A percentile compares a stretch with the other conserved stretches of the same genome.
These are phyloP conservation scores for Solanum pinnatisectum DNA, from an alignment of 257 asterid species.

Conservation along the genomic window DNA sequence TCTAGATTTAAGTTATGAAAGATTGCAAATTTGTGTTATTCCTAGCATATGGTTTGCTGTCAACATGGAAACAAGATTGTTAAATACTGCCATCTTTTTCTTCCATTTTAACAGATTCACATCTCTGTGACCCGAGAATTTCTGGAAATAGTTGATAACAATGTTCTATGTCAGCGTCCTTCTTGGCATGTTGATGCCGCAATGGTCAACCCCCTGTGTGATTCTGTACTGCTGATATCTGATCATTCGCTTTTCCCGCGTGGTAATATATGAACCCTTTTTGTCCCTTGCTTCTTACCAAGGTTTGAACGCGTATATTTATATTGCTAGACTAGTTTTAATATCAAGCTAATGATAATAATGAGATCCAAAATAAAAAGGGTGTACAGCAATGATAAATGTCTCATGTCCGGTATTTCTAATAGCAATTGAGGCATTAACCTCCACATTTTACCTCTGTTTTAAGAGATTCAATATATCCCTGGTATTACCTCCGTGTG, in stretches of 20 bases:
- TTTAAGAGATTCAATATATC: neutral
- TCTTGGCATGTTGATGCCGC: conserved; percentile 83
- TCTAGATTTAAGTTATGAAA: neutral
- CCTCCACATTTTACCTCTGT: neutral
- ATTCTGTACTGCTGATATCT: conserved; percentile 68
- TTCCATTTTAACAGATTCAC: conserved; percentile 33
- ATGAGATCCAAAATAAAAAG: neutral
- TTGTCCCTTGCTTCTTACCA: neutral
- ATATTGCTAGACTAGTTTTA: neutral
- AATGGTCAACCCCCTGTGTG: conserved; percentile 55
- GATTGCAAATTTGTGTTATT: neutral
- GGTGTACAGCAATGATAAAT: neutral
- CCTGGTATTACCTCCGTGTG: neutral
- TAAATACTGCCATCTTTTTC: neutral
- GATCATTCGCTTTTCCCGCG: conserved; percentile 86
- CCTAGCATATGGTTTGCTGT: neutral
- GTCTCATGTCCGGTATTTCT: neutral
- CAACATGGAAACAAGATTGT: neutral
- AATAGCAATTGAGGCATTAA: neutral
- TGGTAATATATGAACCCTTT: conserved; percentile 25
- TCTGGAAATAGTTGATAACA: conserved; percentile 74
- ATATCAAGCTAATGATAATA: neutral
- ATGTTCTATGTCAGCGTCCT: conserved; percentile 74
- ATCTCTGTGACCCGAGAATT: conserved; percentile 67
- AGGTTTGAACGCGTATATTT: neutral